Conservation (phyloP, 495 filamentous ascomycete genomes). For the Aspergillus kassunensis region DNA sequence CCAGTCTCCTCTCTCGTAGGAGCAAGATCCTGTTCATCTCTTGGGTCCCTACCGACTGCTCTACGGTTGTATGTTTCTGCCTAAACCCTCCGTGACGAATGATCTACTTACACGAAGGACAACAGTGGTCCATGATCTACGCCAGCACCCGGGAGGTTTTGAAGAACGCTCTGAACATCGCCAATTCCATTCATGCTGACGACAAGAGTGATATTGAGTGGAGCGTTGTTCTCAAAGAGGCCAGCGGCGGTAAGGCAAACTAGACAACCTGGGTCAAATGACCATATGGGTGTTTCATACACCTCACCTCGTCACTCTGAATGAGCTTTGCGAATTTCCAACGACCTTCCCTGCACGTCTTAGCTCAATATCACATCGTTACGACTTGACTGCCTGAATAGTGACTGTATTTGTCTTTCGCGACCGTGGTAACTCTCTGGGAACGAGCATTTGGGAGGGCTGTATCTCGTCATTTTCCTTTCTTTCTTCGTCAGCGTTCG, state of each 20-base stretch:
- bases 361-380: constrained; percentile 46
- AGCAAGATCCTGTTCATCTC: constrained; percentile 95
- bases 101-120: constrained; percentile 21
- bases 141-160: constrained; percentile 90
- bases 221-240: constrained; percentile 68
- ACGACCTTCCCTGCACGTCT: constrained; percentile 31
- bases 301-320: constrained; percentile 17
- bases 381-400: constrained; percentile 31
- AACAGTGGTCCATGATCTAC: constrained; percentile 79
- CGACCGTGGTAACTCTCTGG: constrained; percentile 19
- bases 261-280: constrained; percentile 38
- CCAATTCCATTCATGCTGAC: constrained; percentile 86
- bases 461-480: constrained; percentile 10
- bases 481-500: constrained; percentile 24
- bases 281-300: constrained; percentile 21
- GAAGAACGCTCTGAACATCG: constrained; percentile 79
- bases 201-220: constrained; percentile 86
- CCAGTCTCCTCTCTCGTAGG: constrained; percentile 39
- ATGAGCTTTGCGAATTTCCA: constrained; percentile 19
- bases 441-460: constrained; percentile 18
- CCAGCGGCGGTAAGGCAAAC: constrained; percentile 69
- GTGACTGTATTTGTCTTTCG: constrained; percentile 16
- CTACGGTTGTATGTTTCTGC: constrained; percentile 64
- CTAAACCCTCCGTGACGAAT: neutral
- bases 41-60: constrained; percentile 84